Percentiles rank a stretch among this genome's conserved stretches.
Conservation (phyloP, 1,284 basidiomycete genomes). For the Trametes versicolor region DNA sequence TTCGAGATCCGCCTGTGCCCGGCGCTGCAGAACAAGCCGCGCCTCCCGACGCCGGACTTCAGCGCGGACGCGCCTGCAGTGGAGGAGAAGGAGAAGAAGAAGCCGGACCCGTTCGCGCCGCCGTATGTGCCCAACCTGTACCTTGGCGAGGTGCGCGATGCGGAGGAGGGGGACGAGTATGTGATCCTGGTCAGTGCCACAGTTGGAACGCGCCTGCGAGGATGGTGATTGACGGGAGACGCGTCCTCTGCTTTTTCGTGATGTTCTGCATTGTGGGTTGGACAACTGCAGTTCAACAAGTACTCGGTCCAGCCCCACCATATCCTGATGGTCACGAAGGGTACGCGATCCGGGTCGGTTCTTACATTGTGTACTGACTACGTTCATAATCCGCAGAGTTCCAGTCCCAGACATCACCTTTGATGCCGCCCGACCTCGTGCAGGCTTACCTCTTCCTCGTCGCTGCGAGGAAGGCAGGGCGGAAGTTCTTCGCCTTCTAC, state of each 20-base stretch:
- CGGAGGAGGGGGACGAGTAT: constrained; percentile 71
- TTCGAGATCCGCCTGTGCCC: constrained; percentile 87
- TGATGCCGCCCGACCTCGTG: constrained; percentile 81
- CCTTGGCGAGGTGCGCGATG: constrained; percentile 76
- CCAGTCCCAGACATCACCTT: constrained; percentile 78
- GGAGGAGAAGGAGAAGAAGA: constrained; percentile 46
- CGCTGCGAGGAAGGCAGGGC: constrained; percentile 70
- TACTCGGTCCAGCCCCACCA: constrained; percentile 86
- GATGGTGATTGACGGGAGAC: neutral
- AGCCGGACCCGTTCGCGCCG: constrained; percentile 78
- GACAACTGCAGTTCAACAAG: constrained; percentile 74
- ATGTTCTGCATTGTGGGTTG: neutral
- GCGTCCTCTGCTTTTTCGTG: neutral
- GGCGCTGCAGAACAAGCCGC: constrained; percentile 80
- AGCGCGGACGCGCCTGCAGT: constrained; percentile 41
- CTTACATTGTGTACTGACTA: constrained; percentile 10
- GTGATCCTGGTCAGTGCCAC: constrained; percentile 71
- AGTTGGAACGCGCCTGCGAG: constrained; percentile 3
- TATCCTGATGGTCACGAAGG: constrained; percentile 84
- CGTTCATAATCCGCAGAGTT: constrained; percentile 57
- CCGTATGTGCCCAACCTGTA: constrained; percentile 82
- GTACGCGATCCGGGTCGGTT: constrained; percentile 46
- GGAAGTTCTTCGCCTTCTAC: constrained; percentile 82
- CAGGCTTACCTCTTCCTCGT: constrained; percentile 75
- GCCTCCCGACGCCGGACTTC: constrained; percentile 58